Percentiles rank a stretch among this genome's conserved stretches.
These are phyloP conservation scores for Sarocladiaceae sp. DNA, from an alignment of 2,329 filamentous ascomycete species.

Conservation along the genomic window DNA sequence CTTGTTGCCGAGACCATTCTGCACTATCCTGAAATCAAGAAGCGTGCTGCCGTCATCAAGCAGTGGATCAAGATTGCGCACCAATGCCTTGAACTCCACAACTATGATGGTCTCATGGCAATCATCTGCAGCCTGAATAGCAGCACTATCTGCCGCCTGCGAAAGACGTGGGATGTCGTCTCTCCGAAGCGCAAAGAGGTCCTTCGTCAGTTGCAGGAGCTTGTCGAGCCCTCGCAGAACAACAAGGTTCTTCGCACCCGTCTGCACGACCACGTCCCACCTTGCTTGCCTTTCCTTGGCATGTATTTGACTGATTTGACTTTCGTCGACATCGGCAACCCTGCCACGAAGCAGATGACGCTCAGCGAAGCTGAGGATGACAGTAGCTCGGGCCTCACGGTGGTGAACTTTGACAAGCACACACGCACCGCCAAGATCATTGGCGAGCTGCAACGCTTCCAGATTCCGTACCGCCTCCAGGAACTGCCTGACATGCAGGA, in stretches of 20 bases:
- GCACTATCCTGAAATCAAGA: conserved; percentile 84
- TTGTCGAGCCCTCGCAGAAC: conserved; percentile 88
- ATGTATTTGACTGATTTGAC: conserved; percentile 96
- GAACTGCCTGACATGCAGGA: conserved; percentile 87
- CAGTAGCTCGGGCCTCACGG: conserved; percentile 62
- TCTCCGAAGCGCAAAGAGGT: conserved; percentile 78
- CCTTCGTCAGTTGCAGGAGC: conserved; percentile 73
- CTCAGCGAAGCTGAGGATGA: conserved; percentile 51
- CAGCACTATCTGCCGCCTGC: conserved; percentile 82
- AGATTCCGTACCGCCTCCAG: conserved; percentile 82
- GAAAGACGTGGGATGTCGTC: conserved; percentile 87
- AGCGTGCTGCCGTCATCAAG: conserved; percentile 85
- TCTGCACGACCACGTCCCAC: conserved; percentile 80
- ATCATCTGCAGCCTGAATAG: conserved; percentile 93
- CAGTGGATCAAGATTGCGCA: conserved; percentile 96
- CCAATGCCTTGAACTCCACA: conserved; percentile 83
- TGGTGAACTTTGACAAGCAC: conserved; percentile 98
- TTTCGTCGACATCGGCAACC: conserved; percentile 93
- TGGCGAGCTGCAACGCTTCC: conserved; percentile 90
- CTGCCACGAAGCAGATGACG: conserved; percentile 70
- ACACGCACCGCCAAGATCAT: conserved; percentile 93
- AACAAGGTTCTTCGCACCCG: conserved; percentile 81
- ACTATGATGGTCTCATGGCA: conserved; percentile 95
- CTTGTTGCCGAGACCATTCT: conserved; percentile 91
- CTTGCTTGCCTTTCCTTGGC: conserved; percentile 91